Evolutionary conservation across 2,329 filamentous ascomycete species (phyloP).

Genomic region (Teratosphaeria epicoccoides): DNA sequence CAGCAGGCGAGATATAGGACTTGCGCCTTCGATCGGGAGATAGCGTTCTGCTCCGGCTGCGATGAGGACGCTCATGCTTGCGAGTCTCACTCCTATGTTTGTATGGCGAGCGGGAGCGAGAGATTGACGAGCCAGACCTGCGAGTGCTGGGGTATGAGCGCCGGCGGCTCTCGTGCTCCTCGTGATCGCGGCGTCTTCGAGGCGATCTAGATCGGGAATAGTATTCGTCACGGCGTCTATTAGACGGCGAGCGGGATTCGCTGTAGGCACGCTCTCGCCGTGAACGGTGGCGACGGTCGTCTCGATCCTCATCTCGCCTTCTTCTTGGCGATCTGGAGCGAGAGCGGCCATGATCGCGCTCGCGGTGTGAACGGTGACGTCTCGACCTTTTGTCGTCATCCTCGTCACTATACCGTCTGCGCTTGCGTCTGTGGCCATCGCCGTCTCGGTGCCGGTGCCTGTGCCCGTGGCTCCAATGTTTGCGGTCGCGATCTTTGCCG

Average conservation of each 20-base stretch:
- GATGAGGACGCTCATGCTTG: constrained; percentile 8
- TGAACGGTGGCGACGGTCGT: constrained; percentile 13
- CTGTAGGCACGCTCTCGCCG: constrained; percentile 19
- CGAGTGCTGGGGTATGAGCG: constrained; percentile 26
- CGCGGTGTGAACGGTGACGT: constrained; percentile 20
- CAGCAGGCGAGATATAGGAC: constrained; percentile 18
- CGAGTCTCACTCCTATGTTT: constrained; percentile 7
- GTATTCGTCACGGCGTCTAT: neutral
- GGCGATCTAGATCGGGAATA: constrained; percentile 24
- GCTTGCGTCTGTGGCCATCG: constrained; percentile 23
- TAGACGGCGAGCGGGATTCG: neutral
- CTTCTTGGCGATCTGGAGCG: constrained; percentile 11
- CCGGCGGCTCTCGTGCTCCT: constrained; percentile 21
- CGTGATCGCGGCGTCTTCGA: constrained; percentile 26
- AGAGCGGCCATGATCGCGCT: constrained; percentile 11
- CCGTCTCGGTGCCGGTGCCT: constrained; percentile 17
- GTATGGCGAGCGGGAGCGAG: constrained; percentile 24
- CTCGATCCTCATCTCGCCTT: constrained; percentile 6
- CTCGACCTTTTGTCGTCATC: constrained; percentile 24
- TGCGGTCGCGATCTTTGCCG: constrained; percentile 17
- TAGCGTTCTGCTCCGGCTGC: constrained; percentile 6
- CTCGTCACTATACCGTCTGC: constrained; percentile 25
- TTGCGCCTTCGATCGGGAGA: constrained; percentile 14
- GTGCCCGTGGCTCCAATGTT: constrained; percentile 20
- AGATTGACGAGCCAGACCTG: constrained; percentile 26